Conservation (phyloP, 768 basidiomycete species). For the Grammothele lineata region DNA sequence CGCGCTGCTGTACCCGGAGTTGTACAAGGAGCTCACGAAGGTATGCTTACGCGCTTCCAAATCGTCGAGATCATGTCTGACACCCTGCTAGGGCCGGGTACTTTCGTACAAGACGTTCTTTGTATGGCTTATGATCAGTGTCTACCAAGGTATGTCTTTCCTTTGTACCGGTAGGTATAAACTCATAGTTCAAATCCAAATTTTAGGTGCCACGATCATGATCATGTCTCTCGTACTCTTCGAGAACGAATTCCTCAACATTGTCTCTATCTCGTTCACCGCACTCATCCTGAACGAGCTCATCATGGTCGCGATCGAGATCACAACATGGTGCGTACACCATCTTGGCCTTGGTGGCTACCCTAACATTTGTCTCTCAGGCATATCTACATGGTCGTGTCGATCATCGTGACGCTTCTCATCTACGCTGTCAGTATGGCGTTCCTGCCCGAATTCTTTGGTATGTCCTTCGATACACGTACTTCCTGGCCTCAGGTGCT, state of each 20-base stretch:
- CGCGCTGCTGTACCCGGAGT: conserved; percentile 91
- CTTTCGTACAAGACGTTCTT: conserved; percentile 98
- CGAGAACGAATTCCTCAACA: conserved; percentile 96
- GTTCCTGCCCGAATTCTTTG: conserved; percentile 96
- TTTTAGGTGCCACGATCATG: conserved; percentile 92
- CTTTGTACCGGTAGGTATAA: conserved; percentile 10
- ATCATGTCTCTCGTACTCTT: conserved; percentile 94
- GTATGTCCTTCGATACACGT: conserved; percentile 41
- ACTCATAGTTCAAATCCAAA: neutral
- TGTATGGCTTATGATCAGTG: conserved; percentile 94
- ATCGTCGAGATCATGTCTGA: conserved; percentile 26
- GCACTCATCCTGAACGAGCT: conserved; percentile 94
- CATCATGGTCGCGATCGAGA: conserved; percentile 98
- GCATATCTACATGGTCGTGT: conserved; percentile 94
- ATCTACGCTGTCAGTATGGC: conserved; percentile 90
- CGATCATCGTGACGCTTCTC: conserved; percentile 83
- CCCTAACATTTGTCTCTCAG: conserved; percentile 32
- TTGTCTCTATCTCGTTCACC: conserved; percentile 97
- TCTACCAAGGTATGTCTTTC: conserved; percentile 77
- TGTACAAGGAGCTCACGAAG: conserved; percentile 98
- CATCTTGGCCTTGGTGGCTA: neutral
- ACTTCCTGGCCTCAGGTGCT: conserved; percentile 1
- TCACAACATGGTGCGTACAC: conserved; percentile 79
- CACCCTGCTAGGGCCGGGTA: conserved; percentile 93
- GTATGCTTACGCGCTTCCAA: too few relatives aligned